phyloP scores from a whole-genome alignment of 2,329 filamentous ascomycete genomes.

The Endothia cerciana region DNA sequence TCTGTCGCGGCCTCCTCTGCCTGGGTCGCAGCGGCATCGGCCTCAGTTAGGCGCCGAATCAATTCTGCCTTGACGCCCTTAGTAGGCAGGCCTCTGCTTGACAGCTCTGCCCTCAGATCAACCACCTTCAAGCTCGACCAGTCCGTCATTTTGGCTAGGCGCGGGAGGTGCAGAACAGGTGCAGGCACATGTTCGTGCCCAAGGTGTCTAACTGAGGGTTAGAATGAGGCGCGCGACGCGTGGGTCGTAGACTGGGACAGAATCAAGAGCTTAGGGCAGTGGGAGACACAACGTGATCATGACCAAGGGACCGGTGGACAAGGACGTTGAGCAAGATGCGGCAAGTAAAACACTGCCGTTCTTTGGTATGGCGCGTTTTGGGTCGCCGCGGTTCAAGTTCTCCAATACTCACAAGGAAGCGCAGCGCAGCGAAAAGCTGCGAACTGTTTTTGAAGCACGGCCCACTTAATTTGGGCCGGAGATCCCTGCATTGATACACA shows the following conservation, averaged over 20 bases:
- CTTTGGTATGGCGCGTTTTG: constrained; percentile 24
- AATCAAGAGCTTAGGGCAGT: not conserved
- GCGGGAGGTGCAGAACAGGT: constrained; percentile 7
- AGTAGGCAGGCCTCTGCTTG: constrained; percentile 69
- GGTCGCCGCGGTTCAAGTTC: constrained; percentile 26
- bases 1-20: constrained; percentile 25
- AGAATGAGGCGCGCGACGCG: not conserved
- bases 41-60: constrained; percentile 63
- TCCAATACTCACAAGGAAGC: constrained; percentile 22
- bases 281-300: not conserved
- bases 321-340: not conserved
- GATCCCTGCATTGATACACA: constrained; percentile 12
- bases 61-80: constrained; percentile 74
- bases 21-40: constrained; percentile 38
- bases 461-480: not conserved
- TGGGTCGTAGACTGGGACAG: not conserved
- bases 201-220: not conserved
- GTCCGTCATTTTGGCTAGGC: constrained; percentile 49
- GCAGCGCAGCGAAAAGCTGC: constrained; percentile 4
- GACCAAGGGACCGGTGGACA: constrained; percentile 6
- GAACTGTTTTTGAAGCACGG: constrained; percentile 10
- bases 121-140: constrained; percentile 70
- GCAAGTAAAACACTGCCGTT: constrained; percentile 21
- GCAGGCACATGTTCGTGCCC: constrained; percentile 22
- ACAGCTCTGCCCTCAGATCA: constrained; percentile 76